Evolutionary conservation across 257 asterid species (phyloP).

Genomic region (Lavandula angustifolia): DNA sequence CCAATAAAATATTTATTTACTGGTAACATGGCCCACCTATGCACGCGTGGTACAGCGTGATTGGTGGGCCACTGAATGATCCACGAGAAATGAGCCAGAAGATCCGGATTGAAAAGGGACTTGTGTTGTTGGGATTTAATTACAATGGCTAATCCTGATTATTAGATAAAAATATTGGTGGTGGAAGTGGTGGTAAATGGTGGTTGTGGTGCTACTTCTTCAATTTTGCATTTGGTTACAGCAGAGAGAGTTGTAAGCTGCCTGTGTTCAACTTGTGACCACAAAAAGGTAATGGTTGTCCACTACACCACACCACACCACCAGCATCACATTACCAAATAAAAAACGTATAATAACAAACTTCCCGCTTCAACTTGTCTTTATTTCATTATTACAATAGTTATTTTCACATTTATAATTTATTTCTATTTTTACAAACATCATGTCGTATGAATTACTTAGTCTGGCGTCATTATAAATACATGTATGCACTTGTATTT

Average conservation of each 20-base stretch:
- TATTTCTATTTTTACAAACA: too few species aligned
- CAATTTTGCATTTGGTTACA: neutral
- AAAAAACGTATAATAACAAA: neutral
- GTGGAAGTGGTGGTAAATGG: too few species aligned
- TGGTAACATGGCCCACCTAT: too few species aligned
- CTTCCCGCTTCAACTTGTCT: neutral
- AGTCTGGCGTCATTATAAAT: too few species aligned
- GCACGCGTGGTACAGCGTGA: too few species aligned
- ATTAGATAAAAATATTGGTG: neutral
- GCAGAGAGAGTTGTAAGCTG: neutral
- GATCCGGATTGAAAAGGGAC: too few species aligned
- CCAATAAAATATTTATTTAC: too few species aligned
- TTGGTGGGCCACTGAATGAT: too few species aligned
- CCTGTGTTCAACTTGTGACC: too few species aligned
- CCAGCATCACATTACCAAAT: neutral
- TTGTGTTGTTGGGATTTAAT: neutral
- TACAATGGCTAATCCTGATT: neutral
- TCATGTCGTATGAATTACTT: too few species aligned
- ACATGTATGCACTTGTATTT: too few species aligned
- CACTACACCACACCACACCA: neutral
- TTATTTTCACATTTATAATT: neutral
- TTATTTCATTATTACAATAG: neutral
- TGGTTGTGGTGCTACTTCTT: neutral
- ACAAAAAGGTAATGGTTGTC: constrained; percentile 28
- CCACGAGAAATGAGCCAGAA: too few species aligned